Conservation (phyloP, 192 early-diverging fungal genomes). For the Pilaira anomala region DNA sequence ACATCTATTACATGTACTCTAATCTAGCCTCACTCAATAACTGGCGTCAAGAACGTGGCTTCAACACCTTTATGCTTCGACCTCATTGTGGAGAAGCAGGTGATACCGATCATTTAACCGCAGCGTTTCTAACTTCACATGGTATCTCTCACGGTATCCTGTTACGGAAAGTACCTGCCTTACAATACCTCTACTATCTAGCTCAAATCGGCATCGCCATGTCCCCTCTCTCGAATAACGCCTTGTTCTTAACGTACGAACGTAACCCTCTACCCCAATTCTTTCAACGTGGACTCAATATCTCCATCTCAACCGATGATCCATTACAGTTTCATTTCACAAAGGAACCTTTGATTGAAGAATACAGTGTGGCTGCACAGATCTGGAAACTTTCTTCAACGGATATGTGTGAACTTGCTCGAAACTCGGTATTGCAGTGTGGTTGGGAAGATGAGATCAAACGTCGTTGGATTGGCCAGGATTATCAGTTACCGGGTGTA, state of each 20-base stretch:
- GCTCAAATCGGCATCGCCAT: constrained; percentile 96
- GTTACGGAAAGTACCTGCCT: constrained; percentile 87
- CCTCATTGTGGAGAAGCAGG: constrained; percentile 96
- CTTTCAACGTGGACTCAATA: constrained; percentile 92
- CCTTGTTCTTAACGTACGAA: constrained; percentile 90
- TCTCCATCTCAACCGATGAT: constrained; percentile 90
- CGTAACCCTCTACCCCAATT: constrained; percentile 87
- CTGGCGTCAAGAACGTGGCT: constrained; percentile 68
- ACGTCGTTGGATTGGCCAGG: constrained; percentile 83
- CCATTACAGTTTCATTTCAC: constrained; percentile 97
- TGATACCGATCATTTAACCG: constrained; percentile 89
- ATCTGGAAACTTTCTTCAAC: constrained; percentile 89
- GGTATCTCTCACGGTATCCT: constrained; percentile 92
- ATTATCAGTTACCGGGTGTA: constrained; percentile 71
- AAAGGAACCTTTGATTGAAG: constrained; percentile 94
- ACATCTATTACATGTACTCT: constrained; percentile 88
- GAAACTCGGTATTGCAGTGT: constrained; percentile 86
- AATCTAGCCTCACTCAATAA: constrained; percentile 82
- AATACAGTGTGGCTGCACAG: constrained; percentile 93
- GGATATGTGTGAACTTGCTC: constrained; percentile 94
- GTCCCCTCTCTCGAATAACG: constrained; percentile 98
- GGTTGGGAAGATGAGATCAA: constrained; percentile 89
- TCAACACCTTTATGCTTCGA: constrained; percentile 92
- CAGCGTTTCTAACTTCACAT: constrained; percentile 82
- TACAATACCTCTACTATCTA: constrained; percentile 94